These are phyloP conservation scores for Lecanicillium sp. DNA, from an alignment of 2,329 filamentous ascomycete genomes.

Conservation along the genomic window DNA sequence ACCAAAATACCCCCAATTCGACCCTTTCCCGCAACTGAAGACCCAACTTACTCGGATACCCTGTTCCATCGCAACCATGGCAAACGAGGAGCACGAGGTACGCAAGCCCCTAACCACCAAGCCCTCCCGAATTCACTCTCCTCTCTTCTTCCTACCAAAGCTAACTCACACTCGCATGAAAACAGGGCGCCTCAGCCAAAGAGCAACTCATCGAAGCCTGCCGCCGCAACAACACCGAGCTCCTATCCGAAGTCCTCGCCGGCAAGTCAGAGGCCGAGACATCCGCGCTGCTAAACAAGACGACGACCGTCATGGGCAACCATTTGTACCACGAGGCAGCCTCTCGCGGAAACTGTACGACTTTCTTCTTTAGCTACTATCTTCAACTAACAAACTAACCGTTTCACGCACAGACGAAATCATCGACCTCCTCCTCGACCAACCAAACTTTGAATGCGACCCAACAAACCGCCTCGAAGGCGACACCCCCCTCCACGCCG, in stretches of 20 bases:
- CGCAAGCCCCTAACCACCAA: not conserved
- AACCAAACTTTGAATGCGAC: constrained; percentile 79
- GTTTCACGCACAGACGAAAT: constrained; percentile 54
- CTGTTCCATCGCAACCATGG: constrained; percentile 12
- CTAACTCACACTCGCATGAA: constrained; percentile 4
- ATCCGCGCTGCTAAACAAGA: constrained; percentile 73
- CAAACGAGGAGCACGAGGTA: constrained; percentile 29
- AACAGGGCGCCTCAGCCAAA: constrained; percentile 71
- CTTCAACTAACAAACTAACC: constrained; percentile 9
- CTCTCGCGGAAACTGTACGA: constrained; percentile 73
- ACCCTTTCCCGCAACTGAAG: no score
- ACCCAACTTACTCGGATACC: not conserved
- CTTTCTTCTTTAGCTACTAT: no score
- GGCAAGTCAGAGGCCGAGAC: constrained; percentile 55
- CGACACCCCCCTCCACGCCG: constrained; percentile 74
- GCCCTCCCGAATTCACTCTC: not conserved
- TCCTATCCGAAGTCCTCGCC: constrained; percentile 67
- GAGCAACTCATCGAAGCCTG: constrained; percentile 90
- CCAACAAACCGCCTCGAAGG: constrained; percentile 61
- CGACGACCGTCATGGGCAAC: constrained; percentile 79
- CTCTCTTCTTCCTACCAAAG: no score
- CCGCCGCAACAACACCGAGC: constrained; percentile 82
- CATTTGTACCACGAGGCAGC: constrained; percentile 87
- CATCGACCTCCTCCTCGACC: constrained; percentile 74
- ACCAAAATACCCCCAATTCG: no score